Conservation (phyloP, 129 eudicot species). For the Pulicaria dysenterica region DNA sequence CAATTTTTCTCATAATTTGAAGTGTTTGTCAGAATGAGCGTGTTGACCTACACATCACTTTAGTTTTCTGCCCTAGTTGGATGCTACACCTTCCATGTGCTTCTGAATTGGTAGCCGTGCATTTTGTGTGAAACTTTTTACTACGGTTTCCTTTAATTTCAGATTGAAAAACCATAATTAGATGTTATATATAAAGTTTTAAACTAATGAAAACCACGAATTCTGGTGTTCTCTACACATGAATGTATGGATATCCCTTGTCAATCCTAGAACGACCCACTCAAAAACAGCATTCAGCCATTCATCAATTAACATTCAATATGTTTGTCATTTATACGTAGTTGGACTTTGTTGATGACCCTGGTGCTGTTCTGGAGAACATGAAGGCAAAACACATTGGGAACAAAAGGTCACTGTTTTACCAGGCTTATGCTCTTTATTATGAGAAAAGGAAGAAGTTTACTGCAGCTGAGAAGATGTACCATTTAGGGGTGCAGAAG, state of each 20-base stretch:
- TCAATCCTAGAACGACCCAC: background rate
- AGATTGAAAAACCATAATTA: background rate
- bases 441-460: conserved; percentile 84
- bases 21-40: too few relatives aligned
- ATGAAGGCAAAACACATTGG: conserved; percentile 79
- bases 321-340: conserved; percentile 38
- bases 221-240: background rate
- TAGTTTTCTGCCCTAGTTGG: too few relatives aligned
- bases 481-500: conserved; percentile 84
- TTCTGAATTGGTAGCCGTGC: background rate
- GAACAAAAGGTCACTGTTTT: conserved; percentile 64
- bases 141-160: background rate
- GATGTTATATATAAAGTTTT: background rate
- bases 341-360: conserved; percentile 94
- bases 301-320: background rate
- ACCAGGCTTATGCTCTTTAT: conserved; percentile 93
- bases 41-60: background rate
- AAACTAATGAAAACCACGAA: background rate
- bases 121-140: background rate
- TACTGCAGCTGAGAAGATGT: conserved; percentile 81
- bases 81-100: background rate
- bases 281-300: too few relatives aligned
- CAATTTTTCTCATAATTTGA: too few relatives aligned
- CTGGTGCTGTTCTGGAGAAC: conserved; percentile 64
- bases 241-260: background rate